Conservation (phyloP, 768 basidiomycete species). For the Floccularia luteovirens region DNA sequence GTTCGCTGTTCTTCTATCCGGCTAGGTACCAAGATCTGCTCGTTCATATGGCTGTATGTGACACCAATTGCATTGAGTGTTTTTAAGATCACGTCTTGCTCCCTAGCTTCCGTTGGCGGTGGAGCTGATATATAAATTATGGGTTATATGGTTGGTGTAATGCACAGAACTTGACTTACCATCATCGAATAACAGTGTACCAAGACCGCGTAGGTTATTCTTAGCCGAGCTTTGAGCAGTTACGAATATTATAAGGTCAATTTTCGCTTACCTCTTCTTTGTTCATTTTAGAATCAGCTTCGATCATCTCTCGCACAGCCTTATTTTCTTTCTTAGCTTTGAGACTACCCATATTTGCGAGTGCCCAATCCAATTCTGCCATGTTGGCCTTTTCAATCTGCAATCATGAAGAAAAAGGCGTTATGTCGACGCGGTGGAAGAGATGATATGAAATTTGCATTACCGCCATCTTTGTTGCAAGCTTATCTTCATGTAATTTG, state of each 20-base stretch:
- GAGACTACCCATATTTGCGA: slow-evolving; percentile 53
- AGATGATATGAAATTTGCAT: slow-evolving; percentile 11
- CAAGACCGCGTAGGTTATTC: slow-evolving; percentile 53
- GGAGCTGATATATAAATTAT: slow-evolving; percentile 19
- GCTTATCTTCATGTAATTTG: slow-evolving; percentile 58
- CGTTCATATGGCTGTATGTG: slow-evolving; percentile 69
- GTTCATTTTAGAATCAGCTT: slow-evolving; percentile 35
- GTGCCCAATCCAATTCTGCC: slow-evolving; percentile 74
- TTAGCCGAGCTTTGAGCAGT: slow-evolving; percentile 12
- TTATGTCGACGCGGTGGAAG: background rate
- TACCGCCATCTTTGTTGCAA: slow-evolving; percentile 72
- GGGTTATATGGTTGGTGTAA: background rate
- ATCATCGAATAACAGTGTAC: slow-evolving; percentile 65
- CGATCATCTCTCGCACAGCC: slow-evolving; percentile 30
- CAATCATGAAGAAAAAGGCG: slow-evolving; percentile 10
- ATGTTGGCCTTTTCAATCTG: slow-evolving; percentile 77
- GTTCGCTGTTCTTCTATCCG: slow-evolving; percentile 61
- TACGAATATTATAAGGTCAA: background rate
- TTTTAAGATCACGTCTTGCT: slow-evolving; percentile 42
- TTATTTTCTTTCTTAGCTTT: slow-evolving; percentile 24
- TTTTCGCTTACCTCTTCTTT: slow-evolving; percentile 27
- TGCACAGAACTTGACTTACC: slow-evolving; percentile 25
- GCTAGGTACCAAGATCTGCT: slow-evolving; percentile 60
- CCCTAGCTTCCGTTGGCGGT: slow-evolving; percentile 20
- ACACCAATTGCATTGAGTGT: slow-evolving; percentile 56